phyloP scores from a whole-genome alignment of 805 yeast genomes.

The Yamadazyma takamatsuzukensis region DNA sequence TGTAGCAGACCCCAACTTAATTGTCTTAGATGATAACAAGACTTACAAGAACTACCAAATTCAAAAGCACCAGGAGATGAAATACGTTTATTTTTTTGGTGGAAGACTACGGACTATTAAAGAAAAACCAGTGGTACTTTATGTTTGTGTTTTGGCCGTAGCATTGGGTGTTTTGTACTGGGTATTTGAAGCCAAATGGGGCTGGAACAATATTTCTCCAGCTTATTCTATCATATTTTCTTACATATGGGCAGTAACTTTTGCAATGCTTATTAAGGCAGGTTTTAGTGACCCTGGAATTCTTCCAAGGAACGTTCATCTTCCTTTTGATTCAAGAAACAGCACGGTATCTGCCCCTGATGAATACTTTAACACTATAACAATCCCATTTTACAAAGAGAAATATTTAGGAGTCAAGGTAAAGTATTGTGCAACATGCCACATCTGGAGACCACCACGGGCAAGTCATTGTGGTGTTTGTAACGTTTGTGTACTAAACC shows the following conservation, averaged over 20 bases:
- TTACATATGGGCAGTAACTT: constrained; percentile 54
- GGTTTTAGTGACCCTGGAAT: constrained; percentile 68
- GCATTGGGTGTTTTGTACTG: constrained; percentile 54
- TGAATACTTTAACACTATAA: constrained; percentile 51
- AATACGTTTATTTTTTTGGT: constrained; percentile 55
- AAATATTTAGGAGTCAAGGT: constrained; percentile 35
- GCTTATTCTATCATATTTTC: constrained; percentile 52
- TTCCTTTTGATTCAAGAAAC: constrained; percentile 22
- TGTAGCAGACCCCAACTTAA: constrained; percentile 22
- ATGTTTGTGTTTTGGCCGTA: constrained; percentile 30
- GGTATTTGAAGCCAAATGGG: constrained; percentile 44
- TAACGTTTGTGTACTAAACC: constrained; percentile 56
- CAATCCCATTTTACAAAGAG: constrained; percentile 42
- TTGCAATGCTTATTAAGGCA: constrained; percentile 48
- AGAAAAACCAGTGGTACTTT: constrained; percentile 36
- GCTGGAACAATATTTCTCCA: constrained; percentile 55
- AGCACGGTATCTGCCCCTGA: constrained; percentile 52
- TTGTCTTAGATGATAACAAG: constrained; percentile 4
- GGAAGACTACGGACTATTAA: constrained; percentile 55
- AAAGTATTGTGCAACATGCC: constrained; percentile 54
- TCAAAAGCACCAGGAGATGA: constrained; percentile 25
- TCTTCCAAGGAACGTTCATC: constrained; percentile 63
- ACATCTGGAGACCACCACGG: constrained; percentile 71
- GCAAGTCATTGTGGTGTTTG: constrained; percentile 67
- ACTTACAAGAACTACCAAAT: constrained; percentile 36